Evolutionary conservation across 805 yeast genomes (phyloP), one percentile per base, ranked within the genome.

Genomic region (Myxozyma neotropica): DNA sequence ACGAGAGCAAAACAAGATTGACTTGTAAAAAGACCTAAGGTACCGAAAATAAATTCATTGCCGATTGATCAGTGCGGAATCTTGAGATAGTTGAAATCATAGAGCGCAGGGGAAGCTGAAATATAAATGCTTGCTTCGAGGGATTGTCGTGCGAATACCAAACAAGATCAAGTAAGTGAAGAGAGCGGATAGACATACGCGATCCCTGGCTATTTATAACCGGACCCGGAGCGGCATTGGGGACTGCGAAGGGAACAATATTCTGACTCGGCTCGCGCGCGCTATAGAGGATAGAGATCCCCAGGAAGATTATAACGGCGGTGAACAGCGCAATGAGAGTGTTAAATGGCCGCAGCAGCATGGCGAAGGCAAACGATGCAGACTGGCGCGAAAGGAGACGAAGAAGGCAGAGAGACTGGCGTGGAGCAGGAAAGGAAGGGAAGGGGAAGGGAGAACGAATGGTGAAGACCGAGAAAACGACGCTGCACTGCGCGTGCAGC

Each of bases 281-380:
- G 56, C 53, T 58, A 33, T 54, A 58, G 31, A 61, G 57, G 17
- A 61, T 61, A 24, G 65, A 61, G 43, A 61, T n/a, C 19, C 53
- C 47, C 12, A 61, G 57, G 42, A 61, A 61, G 50, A 58, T 24
- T 45, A 61, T 47, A 23, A 61, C 65, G 29, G 58, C 53, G 15
- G 56, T 42, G 47, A 61, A 58, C 29, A 61, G 57, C 44, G 53
- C 61, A n/a, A 61, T 33, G 53, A 61, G 56, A 26, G 63, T 53
- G 44, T 49, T 57, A 42, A 61, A 58, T 31, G 65, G 65, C 42
- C 62, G 39, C 47, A 61, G 53, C 47, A 58, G 49, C 65, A 61
- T 61, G 55, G 48, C 48, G n/a, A 31, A 35, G 29, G 39, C 54
- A 21, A 15, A 7, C 6, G 36, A 15, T 19, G 33, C 19, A 31